A percentile compares a stretch with the other conserved stretches of the same genome.
Evolutionary conservation across 192 early-diverging fungal species (phyloP).

Genomic region (Coemansia sp.): DNA sequence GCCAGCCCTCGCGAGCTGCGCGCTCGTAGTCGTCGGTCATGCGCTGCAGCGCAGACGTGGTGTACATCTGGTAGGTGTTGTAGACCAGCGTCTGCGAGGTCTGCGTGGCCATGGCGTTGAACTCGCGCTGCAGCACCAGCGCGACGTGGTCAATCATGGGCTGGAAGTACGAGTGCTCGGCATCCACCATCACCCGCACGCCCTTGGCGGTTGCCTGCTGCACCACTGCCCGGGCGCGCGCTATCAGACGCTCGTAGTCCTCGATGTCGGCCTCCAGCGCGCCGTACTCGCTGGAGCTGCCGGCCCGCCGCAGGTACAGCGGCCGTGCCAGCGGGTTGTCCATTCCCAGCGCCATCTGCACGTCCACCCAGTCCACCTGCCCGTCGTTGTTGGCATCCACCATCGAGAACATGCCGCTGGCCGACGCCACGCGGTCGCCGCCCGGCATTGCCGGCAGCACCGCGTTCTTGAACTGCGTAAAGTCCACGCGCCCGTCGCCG

Average conservation of each 20-base stretch:
- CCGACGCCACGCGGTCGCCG: constrained; percentile 23
- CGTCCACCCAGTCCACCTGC: constrained; percentile 63
- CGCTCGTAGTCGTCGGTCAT: constrained; percentile 65
- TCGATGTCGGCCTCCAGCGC: constrained; percentile 61
- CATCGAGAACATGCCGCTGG: constrained; percentile 47
- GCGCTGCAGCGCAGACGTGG: constrained; percentile 61
- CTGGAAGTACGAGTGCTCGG: constrained; percentile 94
- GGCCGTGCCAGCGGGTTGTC: constrained; percentile 56
- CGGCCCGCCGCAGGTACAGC: constrained; percentile 36
- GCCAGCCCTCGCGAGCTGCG: constrained; percentile 68
- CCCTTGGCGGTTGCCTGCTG: constrained; percentile 59
- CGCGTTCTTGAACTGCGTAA: constrained; percentile 44
- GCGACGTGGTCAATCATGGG: constrained; percentile 85
- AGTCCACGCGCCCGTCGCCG: constrained; percentile 55
- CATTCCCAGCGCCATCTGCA: constrained; percentile 64
- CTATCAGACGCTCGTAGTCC: constrained; percentile 65
- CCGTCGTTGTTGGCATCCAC: constrained; percentile 56
- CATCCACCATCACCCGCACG: constrained; percentile 85
- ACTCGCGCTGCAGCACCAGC: constrained; percentile 64
- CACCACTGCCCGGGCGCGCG: constrained; percentile 67
- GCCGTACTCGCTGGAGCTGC: constrained; percentile 27
- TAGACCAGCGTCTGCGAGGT: constrained; percentile 66
- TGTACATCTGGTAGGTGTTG: constrained; percentile 98
- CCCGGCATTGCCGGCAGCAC: constrained; percentile 39
- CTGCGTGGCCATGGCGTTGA: constrained; percentile 55